Evolutionary conservation across 345 rosid species (phyloP), one percentile per base, ranked within the genome.

Genomic region (Cardamine chenopodiifolia): DNA sequence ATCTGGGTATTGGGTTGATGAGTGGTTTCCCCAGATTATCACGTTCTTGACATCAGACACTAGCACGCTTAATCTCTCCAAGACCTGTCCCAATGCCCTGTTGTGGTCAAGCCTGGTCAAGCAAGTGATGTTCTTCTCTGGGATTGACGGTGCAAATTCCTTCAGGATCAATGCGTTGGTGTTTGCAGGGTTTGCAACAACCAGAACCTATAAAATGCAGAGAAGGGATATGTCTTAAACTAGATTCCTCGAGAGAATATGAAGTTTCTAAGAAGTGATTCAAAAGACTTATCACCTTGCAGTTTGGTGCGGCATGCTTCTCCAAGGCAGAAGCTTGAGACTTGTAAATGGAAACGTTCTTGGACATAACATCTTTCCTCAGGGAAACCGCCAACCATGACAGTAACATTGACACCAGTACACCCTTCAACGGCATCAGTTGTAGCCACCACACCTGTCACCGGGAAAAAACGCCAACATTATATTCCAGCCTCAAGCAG

Each of bases 381-480:
- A n/a, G 97, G 99, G 87, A 95, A 95, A 25, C 99, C 97, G 47
- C 99, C 97, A 50, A 95, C 97, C 99, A 95, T 95, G 67, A 95
- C 89, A 1, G 96, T 97, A 65, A 95, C 40, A 40, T 68, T 85
- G 25, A 95, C 97, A 31, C 93, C 93, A n/a, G 93, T 90, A 89
- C 99, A 95, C 2, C 92, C 99, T 72, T 95, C 97, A 67, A 92
- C 86, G 14, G 70, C 97, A 76, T 95, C 97, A 19, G 97, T 92
- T 35, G 97, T 94, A 56, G 99, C 99, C 66, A 94, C 90, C 81
- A 94, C 97, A 75, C 99, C 98, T 94, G 75, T 40, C 9, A 79
- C 62, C 22, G 32, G n/a, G 23, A 53, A 29, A 8, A 12, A 32
- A 4, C 6, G 6, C 29, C 26, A 25, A 47, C 20, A 0, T n/a